Percentiles rank a stretch among this genome's conserved stretches.
These are phyloP conservation scores for Rubroshorea leprosula DNA, from an alignment of 345 rosid species.

Conservation along the genomic window DNA sequence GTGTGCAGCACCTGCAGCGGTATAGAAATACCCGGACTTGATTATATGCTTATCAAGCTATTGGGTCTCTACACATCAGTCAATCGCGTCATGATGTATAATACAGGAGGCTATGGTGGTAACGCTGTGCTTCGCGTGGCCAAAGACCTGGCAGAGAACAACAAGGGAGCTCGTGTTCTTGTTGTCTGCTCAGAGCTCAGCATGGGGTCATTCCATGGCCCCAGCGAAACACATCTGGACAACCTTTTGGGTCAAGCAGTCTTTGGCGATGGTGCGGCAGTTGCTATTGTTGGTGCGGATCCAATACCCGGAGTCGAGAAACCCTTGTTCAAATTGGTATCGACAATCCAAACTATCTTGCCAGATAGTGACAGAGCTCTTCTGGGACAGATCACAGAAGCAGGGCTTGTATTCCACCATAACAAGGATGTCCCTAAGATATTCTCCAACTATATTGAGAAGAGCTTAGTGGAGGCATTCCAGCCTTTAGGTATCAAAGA, in stretches of 20 bases:
- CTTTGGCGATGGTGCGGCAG: conserved; percentile 13
- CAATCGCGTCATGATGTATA: conserved; percentile 26
- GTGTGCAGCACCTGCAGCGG: conserved; percentile 23
- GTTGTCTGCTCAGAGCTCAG: conserved; percentile 37
- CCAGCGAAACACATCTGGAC: conserved; percentile 27
- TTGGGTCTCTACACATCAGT: conserved; percentile 24
- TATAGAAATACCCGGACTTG: conserved; percentile 28
- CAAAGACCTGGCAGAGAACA: conserved; percentile 32
- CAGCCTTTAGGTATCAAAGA: conserved; percentile 38
- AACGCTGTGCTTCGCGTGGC: conserved; percentile 3
- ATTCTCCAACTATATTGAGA: background rate
- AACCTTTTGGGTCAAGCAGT: conserved; percentile 33
- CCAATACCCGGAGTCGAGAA: conserved; percentile 20
- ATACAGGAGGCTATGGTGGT: conserved; percentile 20
- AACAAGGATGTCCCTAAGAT: background rate
- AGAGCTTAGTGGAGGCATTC: conserved; percentile 28
- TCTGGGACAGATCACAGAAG: conserved; percentile 19
- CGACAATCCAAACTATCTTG: conserved; percentile 25
- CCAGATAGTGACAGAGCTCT: conserved; percentile 37
- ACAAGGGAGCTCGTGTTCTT: conserved; percentile 33
- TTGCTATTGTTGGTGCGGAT: conserved; percentile 31
- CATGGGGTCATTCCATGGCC: conserved; percentile 31
- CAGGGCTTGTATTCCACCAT: background rate
- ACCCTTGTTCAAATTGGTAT: conserved; percentile 32
- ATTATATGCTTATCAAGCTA: conserved; percentile 30